These are phyloP conservation scores for Monosporascus sp. DNA, from an alignment of 2,329 filamentous ascomycete species.

Conservation along the genomic window DNA sequence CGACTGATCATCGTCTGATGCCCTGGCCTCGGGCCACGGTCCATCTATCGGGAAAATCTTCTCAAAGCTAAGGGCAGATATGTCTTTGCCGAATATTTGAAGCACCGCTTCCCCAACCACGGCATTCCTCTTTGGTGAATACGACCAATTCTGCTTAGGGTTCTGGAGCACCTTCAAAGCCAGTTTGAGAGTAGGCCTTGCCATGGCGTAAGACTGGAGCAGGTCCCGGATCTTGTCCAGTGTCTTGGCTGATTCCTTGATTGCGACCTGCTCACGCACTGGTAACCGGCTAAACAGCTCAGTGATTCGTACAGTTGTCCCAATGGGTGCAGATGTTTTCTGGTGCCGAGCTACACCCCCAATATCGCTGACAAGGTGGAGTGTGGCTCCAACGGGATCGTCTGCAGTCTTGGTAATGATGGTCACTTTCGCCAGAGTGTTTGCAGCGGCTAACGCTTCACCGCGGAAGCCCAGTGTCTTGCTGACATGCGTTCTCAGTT, in stretches of 20 bases:
- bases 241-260: conserved; percentile 53
- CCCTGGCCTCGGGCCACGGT: conserved; percentile 1
- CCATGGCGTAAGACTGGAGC: conserved; percentile 60
- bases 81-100: conserved; percentile 55
- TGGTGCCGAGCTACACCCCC: conserved; percentile 36
- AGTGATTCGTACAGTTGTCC: conserved; percentile 60
- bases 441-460: conserved; percentile 63
- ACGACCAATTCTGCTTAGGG: conserved; percentile 53
- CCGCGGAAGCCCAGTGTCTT: conserved; percentile 70
- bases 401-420: conserved; percentile 59
- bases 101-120: conserved; percentile 52
- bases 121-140: conserved; percentile 48
- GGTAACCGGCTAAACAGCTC: conserved; percentile 56
- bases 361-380: conserved; percentile 35
- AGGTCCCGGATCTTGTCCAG: conserved; percentile 54
- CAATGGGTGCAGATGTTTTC: conserved; percentile 50
- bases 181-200: conserved; percentile 57
- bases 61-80: conserved; percentile 49
- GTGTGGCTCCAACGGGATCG: conserved; percentile 50
- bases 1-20: conserved; percentile 3
- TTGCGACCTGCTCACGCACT: conserved; percentile 53
- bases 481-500: conserved; percentile 51
- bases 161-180: conserved; percentile 52
- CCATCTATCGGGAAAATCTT: conserved; percentile 12
- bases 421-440: conserved; percentile 51